phyloP scores from a whole-genome alignment of 2,329 filamentous ascomycete genomes.

The Xylaria hypoxylon region DNA sequence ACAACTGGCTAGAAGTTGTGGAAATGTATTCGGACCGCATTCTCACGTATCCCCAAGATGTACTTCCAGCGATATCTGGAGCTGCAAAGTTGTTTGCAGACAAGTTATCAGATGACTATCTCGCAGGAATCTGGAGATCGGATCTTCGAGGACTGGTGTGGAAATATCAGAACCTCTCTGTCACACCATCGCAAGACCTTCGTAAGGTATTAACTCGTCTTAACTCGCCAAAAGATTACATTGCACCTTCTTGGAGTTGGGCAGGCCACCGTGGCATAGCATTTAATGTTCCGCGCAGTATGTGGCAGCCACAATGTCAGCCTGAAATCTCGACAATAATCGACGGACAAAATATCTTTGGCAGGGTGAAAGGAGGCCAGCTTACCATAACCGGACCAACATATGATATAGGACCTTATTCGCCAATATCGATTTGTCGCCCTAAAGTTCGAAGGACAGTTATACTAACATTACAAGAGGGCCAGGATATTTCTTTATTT shows the following conservation, averaged over 20 bases:
- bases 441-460: not conserved
- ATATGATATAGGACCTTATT: conserved; percentile 12
- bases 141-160: conserved; percentile 10
- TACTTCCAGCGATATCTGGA: conserved; percentile 18
- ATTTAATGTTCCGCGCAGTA: conserved; percentile 1
- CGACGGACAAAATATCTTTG: conserved; percentile 7
- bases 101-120: conserved; percentile 11
- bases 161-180: conserved; percentile 7
- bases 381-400: conserved; percentile 4
- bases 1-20: conserved; percentile 2
- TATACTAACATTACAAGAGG: not conserved
- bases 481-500: conserved; percentile 8
- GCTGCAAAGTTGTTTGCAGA: conserved; percentile 13
- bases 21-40: conserved; percentile 7
- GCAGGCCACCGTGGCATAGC: conserved; percentile 11
- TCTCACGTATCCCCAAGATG: conserved; percentile 9
- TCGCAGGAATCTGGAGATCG: conserved; percentile 20
- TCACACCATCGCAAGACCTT: not conserved
- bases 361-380: conserved; percentile 14
- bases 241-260: conserved; percentile 18
- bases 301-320: not conserved
- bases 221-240: not conserved
- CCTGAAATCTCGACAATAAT: conserved; percentile 13
- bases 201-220: not conserved
- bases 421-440: conserved; percentile 1